phyloP scores from a whole-genome alignment of 352 stramenopile genomes.

The Globisporangium paroecandrum region DNA sequence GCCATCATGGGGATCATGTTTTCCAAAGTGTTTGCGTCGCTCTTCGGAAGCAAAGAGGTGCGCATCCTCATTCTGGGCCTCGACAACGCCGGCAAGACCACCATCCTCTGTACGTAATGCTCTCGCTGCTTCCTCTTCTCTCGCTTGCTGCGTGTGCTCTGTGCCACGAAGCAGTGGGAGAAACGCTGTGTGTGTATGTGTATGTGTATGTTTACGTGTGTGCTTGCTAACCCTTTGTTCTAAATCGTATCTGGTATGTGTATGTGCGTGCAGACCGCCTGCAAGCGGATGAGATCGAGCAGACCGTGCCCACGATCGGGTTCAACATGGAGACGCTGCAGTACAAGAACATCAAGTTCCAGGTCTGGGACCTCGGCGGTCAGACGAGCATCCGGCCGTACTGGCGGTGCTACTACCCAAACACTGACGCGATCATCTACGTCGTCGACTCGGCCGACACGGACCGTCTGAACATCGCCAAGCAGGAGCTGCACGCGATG shows the following conservation, averaged over 20 bases:
- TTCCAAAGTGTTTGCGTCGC: conserved; percentile 94
- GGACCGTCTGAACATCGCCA: conserved; percentile 96
- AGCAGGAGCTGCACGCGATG: conserved; percentile 97
- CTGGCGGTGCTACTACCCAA: conserved; percentile 99
- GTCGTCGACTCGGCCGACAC: conserved; percentile 95
- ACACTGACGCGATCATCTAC: conserved; percentile 98
- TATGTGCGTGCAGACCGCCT: conserved; percentile 48
- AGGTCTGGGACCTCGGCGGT: conserved; percentile 99
- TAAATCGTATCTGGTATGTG: neutral
- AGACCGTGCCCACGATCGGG: conserved; percentile 99
- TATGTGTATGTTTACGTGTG: neutral
- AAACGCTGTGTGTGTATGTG: neutral
- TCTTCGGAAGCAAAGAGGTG: conserved; percentile 99
- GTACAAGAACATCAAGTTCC: conserved; percentile 95
- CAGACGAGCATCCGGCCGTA: conserved; percentile 99
- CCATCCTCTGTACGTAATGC: conserved; percentile 94
- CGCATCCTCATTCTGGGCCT: conserved; percentile 99
- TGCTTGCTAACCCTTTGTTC: neutral
- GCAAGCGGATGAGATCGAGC: conserved; percentile 93
- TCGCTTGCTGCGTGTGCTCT: neutral
- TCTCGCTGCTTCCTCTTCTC: neutral
- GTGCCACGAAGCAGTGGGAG: neutral
- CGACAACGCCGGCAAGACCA: conserved; percentile 99
- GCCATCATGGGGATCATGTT: conserved; percentile 96
- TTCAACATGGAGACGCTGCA: conserved; percentile 95